Evolutionary conservation across 2,329 filamentous ascomycete genomes (phyloP), one percentile per base, ranked within the genome.

Genomic region (Bimuria novae-zelandiae): DNA sequence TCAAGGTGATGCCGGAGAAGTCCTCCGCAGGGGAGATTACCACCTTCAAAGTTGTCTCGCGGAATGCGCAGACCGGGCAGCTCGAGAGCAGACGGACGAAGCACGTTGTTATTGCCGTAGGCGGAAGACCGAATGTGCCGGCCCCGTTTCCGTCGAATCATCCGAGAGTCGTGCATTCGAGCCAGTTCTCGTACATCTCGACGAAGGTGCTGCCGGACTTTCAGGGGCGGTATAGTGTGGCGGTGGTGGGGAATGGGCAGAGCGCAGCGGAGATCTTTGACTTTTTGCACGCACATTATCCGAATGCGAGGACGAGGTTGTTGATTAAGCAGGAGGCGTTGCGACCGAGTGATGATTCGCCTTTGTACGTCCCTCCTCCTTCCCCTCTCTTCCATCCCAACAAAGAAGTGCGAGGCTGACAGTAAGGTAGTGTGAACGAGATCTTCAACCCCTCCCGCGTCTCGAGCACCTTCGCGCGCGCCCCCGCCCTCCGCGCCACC

Each of bases 251-350:
- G 7, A 90, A 86, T 41, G 93, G 94, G 1, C 93, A 99, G 78
- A 95, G 90, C 71, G 92, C 92, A 2, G 93, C 93, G 8, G 93
- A 99, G 78, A 96, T 97, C 66, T 97, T 95, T 79, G 89, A 90
- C 77, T 92, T 96, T 73, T 78, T 97, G 44, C 89, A 93, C 66
- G 82, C 79, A 33, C 79, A 90, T 41, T 97, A 95, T 71, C 92
- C 92, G 33, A 92, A 93, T 70, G 86, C 89, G 23, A 82, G 84
- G 63, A 92, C 92, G 0, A 84, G 80, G 30, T 76, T 99, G 52
- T 79, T 97, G 54, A 93, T 96, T 80, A 87, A 90, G 62, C 87
- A 88, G 36, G 85, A 91, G 58, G 92, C 93, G 51, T 77, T 99
- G 55, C 86, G 89, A 63, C 93, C 93, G 1, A 96, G 91, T 69